Evolutionary conservation across 768 basidiomycete species (phyloP), one percentile per base, ranked within the genome.

Genomic region (Omphalotus guepiniiformis): DNA sequence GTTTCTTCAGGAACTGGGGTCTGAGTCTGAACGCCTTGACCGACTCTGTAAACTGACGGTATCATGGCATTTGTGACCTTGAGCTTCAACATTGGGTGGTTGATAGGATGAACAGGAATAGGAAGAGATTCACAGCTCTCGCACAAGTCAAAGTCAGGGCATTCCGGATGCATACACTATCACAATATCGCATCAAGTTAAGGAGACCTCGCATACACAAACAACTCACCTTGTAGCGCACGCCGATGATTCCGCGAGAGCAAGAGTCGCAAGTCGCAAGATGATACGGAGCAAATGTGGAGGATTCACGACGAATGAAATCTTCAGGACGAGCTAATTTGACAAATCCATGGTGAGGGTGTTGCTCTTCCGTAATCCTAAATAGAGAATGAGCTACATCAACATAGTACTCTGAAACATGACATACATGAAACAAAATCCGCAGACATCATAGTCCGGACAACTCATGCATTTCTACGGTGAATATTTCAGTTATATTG

Each of bases 361-460:
- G 91, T 46, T 90, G 86, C 55, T 84, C 80, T 16, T 62, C 49
- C 1, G 79, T 82, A 43, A 90, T 88, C 51, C 78, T 85, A 36
- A 8, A 18, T 3, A 34, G 16, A 23, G 28, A 23, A 13, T 34
- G 13, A 25, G 23, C n/a, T 28, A 42, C 25, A 39, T 15, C 12
- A 49, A 27, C n/a, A n/a, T 18, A 22, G 41, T 34, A 6, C 6
- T 16, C 37, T 12, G 11, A 39, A 38, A 27, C 15, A 29, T 21
- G 6, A 55, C 68, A 39, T 58, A 83, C 78, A 66, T 69, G 65
- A 85, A 89, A 65, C 91, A 93, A 13, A 71, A 63, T 13, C 63
- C 58, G 58, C 91, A 93, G 7, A 82, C 76, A 55, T 93, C 90
- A 54, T 82, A 93, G 58, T 93, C 88, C n/a, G 89, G 88, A 64